These are phyloP conservation scores for Suillus subluteus DNA, from an alignment of 768 basidiomycete species.

Conservation along the genomic window DNA sequence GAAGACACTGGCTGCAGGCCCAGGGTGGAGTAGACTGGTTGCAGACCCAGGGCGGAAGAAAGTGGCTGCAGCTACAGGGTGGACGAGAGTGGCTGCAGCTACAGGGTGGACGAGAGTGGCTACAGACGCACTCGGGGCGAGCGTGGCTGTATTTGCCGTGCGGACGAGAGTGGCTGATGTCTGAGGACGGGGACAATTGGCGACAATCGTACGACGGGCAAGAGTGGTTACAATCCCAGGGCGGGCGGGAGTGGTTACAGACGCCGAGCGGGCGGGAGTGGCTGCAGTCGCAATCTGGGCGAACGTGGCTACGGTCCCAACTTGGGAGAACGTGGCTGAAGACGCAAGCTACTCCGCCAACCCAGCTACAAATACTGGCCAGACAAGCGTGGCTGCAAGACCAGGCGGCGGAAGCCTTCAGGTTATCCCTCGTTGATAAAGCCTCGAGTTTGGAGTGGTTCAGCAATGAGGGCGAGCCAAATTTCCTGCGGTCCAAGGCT, in stretches of 20 bases:
- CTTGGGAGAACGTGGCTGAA: background rate
- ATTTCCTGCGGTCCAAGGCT: background rate
- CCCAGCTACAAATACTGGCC: background rate
- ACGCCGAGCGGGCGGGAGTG: background rate
- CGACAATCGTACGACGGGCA: background rate
- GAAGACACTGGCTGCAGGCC: background rate
- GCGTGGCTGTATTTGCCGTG: background rate
- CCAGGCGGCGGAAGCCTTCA: background rate
- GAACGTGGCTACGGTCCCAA: background rate
- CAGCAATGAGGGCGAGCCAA: background rate
- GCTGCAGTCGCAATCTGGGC: background rate
- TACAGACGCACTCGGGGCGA: background rate
- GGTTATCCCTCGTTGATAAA: background rate
- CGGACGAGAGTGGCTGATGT: background rate
- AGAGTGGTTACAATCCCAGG: background rate
- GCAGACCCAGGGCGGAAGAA: background rate
- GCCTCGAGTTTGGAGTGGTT: background rate
- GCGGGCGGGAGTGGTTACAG: background rate
- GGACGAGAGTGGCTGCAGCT: background rate
- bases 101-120: background rate
- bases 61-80: background rate
- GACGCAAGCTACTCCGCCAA: background rate
- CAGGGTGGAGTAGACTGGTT: background rate
- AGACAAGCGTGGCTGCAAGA: background rate
- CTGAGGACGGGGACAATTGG: background rate